These are phyloP conservation scores for Blastobotrys parvus DNA, from an alignment of 805 yeast genomes.

Conservation along the genomic window DNA sequence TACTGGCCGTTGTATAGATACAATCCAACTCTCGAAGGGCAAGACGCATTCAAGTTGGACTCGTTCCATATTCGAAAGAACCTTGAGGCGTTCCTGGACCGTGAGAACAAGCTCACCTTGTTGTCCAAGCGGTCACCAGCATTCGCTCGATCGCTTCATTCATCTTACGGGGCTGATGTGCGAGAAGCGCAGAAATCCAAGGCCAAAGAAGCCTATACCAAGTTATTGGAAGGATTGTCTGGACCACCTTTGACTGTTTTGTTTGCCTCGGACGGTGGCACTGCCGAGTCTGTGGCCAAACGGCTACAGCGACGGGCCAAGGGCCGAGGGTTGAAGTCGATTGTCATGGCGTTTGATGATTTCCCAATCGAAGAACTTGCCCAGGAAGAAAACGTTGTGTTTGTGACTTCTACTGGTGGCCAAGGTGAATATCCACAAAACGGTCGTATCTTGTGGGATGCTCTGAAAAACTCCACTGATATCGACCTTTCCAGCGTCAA, in stretches of 20 bases:
- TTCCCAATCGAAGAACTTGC: slow-evolving; percentile 64
- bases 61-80: slow-evolving; percentile 74
- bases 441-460: slow-evolving; percentile 73
- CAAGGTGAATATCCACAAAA: slow-evolving; percentile 84
- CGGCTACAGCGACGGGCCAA: slow-evolving; percentile 70
- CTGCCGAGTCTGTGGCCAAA: slow-evolving; percentile 74
- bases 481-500: slow-evolving; percentile 53
- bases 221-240: slow-evolving; percentile 73
- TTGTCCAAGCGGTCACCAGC: slow-evolving; percentile 64
- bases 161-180: slow-evolving; percentile 53
- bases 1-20: slow-evolving; percentile 92
- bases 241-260: slow-evolving; percentile 88
- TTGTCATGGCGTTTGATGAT: slow-evolving; percentile 64
- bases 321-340: slow-evolving; percentile 66
- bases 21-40: slow-evolving; percentile 52
- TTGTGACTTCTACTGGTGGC: slow-evolving; percentile 70
- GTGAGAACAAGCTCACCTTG: slow-evolving; percentile 80
- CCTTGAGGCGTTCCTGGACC: slow-evolving; percentile 70
- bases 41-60: slow-evolving; percentile 67
- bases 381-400: slow-evolving; percentile 58
- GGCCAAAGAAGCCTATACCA: slow-evolving; percentile 70
- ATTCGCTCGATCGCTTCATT: slow-evolving; percentile 63
- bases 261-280: slow-evolving; percentile 89
- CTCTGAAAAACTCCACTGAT: slow-evolving; percentile 49
- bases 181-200: slow-evolving; percentile 51